These are phyloP conservation scores for Smithsoniella earleae DNA, from an alignment of 163 green algal genomes.

Conservation along the genomic window DNA sequence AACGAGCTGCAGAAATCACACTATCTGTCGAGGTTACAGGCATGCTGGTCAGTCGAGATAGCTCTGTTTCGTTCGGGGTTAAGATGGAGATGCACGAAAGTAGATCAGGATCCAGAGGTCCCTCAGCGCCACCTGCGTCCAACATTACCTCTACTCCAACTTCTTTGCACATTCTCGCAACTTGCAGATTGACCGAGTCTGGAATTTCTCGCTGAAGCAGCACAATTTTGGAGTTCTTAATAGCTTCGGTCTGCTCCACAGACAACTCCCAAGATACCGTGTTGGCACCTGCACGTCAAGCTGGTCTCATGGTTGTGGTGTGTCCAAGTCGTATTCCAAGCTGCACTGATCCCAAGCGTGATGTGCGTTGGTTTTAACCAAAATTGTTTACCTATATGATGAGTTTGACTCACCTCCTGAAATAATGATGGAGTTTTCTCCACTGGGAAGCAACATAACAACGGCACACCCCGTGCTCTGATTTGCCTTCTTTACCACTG, in stretches of 20 bases:
- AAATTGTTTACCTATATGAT: too few species aligned
- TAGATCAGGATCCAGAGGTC: constrained; percentile 52
- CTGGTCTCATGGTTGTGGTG: too few species aligned
- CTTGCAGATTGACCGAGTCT: constrained; percentile 64
- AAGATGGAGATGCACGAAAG: constrained; percentile 60
- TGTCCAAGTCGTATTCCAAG: too few species aligned
- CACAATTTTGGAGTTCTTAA: constrained; percentile 30
- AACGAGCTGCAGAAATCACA: constrained; percentile 46
- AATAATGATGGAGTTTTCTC: constrained; percentile 91
- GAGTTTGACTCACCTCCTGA: too few species aligned
- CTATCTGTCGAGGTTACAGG: constrained; percentile 42
- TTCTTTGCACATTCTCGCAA: constrained; percentile 43
- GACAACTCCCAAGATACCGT: constrained; percentile 53
- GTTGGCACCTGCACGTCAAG: too few species aligned
- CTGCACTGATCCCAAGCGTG: too few species aligned
- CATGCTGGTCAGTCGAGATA: constrained; percentile 64
- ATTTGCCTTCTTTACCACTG: constrained; percentile 43
- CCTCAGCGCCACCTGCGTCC: constrained; percentile 75
- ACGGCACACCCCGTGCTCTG: constrained; percentile 69
- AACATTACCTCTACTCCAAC: constrained; percentile 54
- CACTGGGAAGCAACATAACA: constrained; percentile 71
- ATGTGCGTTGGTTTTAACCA: too few species aligned
- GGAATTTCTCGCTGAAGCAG: constrained; percentile 78
- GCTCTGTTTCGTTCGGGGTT: constrained; percentile 87
- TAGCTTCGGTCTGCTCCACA: constrained; percentile 32